phyloP scores from a whole-genome alignment of 352 stramenopile species.

The Globisporangium barbulae region DNA sequence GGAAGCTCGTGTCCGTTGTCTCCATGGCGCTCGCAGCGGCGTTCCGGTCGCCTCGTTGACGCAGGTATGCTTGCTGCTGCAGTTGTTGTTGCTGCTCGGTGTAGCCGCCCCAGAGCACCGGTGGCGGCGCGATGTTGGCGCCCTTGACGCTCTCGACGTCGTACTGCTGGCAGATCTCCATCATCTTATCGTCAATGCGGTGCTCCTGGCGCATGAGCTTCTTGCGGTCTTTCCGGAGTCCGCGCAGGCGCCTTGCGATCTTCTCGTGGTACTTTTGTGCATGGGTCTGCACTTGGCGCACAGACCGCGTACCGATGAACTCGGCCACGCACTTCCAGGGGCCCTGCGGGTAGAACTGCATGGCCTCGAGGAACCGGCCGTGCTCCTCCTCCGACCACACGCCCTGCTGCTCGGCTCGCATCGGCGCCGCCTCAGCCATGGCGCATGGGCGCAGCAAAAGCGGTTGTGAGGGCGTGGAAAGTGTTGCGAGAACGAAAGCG shows the following conservation, averaged over 20 bases:
- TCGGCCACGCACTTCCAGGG: background rate
- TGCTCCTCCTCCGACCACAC: background rate
- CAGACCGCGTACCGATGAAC: background rate
- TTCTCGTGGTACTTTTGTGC: too few relatives aligned
- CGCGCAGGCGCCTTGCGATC: too few relatives aligned
- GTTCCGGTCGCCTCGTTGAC: background rate
- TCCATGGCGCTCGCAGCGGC: background rate
- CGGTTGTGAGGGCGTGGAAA: background rate
- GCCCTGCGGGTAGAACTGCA: background rate
- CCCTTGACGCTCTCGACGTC: background rate
- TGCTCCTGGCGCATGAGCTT: background rate
- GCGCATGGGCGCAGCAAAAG: background rate
- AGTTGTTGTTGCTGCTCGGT: background rate
- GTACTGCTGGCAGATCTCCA: constrained; percentile 1
- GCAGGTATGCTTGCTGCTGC: background rate
- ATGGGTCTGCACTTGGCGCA: too few relatives aligned
- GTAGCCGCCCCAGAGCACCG: background rate
- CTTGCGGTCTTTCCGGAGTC: background rate
- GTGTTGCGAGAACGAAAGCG: background rate
- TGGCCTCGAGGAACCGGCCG: background rate
- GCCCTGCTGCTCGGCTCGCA: background rate
- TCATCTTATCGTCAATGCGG: background rate
- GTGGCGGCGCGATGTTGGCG: background rate
- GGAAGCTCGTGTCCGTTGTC: background rate
- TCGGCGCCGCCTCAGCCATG: background rate